Evolutionary conservation across 768 basidiomycete genomes (phyloP), one percentile per base, ranked within the genome.

Genomic region (Trametes meyenii): DNA sequence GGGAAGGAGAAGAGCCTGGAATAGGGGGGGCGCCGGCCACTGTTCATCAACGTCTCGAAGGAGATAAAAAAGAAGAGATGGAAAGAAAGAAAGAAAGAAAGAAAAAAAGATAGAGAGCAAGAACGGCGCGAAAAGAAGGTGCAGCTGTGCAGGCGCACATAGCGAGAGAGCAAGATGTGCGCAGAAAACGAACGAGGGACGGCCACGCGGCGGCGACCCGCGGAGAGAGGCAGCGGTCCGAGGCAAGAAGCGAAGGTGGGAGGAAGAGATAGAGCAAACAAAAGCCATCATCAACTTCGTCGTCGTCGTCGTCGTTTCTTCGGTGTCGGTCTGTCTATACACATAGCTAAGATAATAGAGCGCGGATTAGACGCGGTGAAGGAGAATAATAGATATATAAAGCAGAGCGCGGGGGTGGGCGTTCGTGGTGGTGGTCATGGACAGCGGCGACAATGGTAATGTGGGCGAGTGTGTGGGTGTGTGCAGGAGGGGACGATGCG

Each of bases 241-340:
- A 39, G 14, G 19, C 50, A 48, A 38, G 21, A 45, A 50, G 51
- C 36, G 63, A 54, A 63, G 40, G 51, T 66, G 54, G 63, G 70
- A 75, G 58, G 66, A 73, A 66, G 70, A 69, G 69, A 68, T 72
- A 70, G 70, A 72, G 62, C 60, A 64, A 64, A 70, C 58, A 63
- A 66, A 69, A 59, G 29, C 46, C 21, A 14, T 42, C 45, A 56
- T 45, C 50, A 12, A 7, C 50, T n/a, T 50, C 49, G 38, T 35
- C 50, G 38, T 51, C n/a, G 5, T 13, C 21, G 35, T 51, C 35
- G 24, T 33, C 17, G 49, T 50, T 10, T 33, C 17, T 17, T 11
- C 29, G n/a, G n/a, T 29, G 48, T 50, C 49, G 24, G 26, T 54
- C 49, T 46, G 50, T 67, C 67, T 67, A 67, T 67, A 55, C 59